phyloP scores from a whole-genome alignment of 495 filamentous ascomycete species.

The Hypomontagnella monticulosa region DNA sequence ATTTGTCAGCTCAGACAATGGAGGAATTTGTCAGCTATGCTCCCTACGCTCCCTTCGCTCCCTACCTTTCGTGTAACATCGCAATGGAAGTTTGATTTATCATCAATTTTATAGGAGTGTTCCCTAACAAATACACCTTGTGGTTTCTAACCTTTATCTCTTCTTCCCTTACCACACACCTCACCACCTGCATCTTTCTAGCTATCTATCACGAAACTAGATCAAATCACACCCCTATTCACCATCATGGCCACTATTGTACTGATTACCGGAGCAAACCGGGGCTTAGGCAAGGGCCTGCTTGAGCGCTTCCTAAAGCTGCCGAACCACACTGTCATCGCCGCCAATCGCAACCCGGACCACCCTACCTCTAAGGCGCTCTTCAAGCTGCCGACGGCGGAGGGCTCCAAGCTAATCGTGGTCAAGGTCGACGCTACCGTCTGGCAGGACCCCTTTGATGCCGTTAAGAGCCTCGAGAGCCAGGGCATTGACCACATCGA shows the following conservation, averaged over 20 bases:
- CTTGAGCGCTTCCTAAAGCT: conserved; percentile 38
- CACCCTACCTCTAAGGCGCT: conserved; percentile 31
- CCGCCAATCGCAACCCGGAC: conserved; percentile 46
- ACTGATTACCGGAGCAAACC: conserved; percentile 48
- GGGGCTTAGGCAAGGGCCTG: conserved; percentile 48
- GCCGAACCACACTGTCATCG: conserved; percentile 49
- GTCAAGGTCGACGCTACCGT: conserved; percentile 32
- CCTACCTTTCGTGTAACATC: no score
- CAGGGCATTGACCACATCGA: conserved; percentile 35
- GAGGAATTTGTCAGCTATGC: no score
- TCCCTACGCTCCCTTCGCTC: no score
- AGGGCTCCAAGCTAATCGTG: conserved; percentile 30
- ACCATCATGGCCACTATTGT: conserved; percentile 38
- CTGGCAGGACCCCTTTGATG: conserved; percentile 28
- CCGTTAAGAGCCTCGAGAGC: conserved; percentile 26
- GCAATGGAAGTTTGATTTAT: no score
- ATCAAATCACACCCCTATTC: no score
- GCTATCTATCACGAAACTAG: no score
- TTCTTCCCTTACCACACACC: no score
- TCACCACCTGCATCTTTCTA: no score
- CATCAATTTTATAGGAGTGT: no score
- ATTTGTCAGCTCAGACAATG: no score
- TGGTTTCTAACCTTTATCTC: no score
- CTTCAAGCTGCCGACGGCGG: conserved; percentile 28
- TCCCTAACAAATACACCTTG: no score